Evolutionary conservation across 2,329 filamentous ascomycete genomes (phyloP), one percentile per base, ranked within the genome.

Genomic region (Reticulascus tulasneorum): DNA sequence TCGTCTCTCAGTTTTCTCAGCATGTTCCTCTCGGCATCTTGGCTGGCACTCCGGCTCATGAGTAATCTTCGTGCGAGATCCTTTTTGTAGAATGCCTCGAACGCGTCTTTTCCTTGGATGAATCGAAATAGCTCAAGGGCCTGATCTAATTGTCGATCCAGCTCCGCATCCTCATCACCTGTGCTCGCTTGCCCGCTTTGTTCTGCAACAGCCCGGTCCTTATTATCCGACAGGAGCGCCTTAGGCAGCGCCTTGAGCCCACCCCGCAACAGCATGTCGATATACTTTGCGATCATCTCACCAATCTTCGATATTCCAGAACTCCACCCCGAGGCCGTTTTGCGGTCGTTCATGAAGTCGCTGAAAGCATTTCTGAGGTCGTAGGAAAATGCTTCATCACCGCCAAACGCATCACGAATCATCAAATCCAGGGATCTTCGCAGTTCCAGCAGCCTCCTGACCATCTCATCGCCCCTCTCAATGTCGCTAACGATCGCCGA

Each of bases 1-100:
- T 98, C 93, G 48, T 82, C 85, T 63, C 93, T 91, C 19, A 98
- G 72, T 48, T 94, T 87, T 18, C 86, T 75, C 30, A 98, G 75
- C 93, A 98, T 98, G 62, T 85, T 94, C 45, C 90, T 79, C 64
- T 98, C 94, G 0, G 93, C 91, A 60, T 98, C 93, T 37, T 91
- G 86, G 54, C 88, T 96, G 16, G 91, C 90, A 56, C 89, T 96
- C 46, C 90, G 79, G 24, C 84, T 84, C 87, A 97, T 90, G 37
- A 99, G 73, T 26, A 99, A 66, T 29, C 93, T 78, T 12, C 90
- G 78, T 1, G 94, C 91, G 33, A 99, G 74, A 54, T 97, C 93
- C 53, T 93, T 94, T 69, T 98, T 98, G 75, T 99, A 99, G 58
- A 98, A 98, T 2, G 93, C 91, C 58, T 98, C 93, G 46, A 99